Conservation (phyloP, 345 rosid species). For the Angophora floribunda region DNA sequence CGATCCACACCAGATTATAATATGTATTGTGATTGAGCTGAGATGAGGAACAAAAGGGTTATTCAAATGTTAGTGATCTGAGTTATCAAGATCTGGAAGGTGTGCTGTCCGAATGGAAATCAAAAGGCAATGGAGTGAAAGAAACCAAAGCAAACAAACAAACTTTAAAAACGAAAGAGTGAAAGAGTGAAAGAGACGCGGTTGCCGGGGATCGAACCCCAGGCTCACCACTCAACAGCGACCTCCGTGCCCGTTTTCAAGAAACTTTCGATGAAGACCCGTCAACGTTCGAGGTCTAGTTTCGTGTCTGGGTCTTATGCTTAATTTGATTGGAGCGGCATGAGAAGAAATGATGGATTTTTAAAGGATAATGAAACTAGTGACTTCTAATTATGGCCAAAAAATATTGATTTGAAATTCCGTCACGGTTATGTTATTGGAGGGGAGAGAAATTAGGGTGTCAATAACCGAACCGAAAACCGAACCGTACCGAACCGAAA, state of each 20-base stretch:
- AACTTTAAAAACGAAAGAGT: neutral
- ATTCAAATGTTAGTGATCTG: neutral
- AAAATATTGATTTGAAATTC: neutral
- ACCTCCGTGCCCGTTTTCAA: neutral
- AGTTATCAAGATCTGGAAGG: neutral
- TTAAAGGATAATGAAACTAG: neutral
- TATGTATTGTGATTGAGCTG: neutral
- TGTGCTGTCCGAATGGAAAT: neutral
- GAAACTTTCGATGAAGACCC: neutral
- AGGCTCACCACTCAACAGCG: neutral
- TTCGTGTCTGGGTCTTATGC: neutral
- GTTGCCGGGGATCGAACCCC: neutral
- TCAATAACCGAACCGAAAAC: too few relatives aligned
- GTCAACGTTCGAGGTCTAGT: neutral
- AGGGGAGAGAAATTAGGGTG: too few relatives aligned
- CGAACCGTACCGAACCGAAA: too few relatives aligned
- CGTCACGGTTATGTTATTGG: too few relatives aligned
- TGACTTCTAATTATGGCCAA: neutral
- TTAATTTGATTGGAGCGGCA: neutral
- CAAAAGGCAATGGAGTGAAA: neutral
- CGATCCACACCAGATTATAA: neutral
- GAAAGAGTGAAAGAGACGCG: neutral
- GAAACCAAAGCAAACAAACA: neutral
- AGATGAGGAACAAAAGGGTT: neutral
- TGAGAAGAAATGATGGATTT: neutral